Conservation (phyloP, 805 yeast genomes). For the Candida chilensis region DNA sequence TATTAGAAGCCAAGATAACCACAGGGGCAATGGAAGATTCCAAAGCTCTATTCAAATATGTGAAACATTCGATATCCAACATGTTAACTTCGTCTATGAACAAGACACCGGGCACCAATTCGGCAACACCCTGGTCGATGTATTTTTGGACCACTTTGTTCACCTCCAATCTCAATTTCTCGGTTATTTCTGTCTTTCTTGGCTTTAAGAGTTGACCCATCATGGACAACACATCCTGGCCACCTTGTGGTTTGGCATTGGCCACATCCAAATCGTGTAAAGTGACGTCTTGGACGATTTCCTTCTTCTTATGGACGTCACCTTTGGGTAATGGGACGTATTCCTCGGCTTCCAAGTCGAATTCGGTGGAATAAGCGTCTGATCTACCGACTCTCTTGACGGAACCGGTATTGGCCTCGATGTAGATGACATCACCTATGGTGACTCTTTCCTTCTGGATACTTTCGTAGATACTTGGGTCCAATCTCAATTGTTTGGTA, state of each 20-base stretch:
- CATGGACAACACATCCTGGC: slow-evolving; percentile 92
- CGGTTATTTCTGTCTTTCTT: slow-evolving; percentile 93
- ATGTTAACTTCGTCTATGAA: slow-evolving; percentile 98
- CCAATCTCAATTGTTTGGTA: slow-evolving; percentile 80
- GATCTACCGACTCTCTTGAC: slow-evolving; percentile 96
- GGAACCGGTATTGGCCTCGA: slow-evolving; percentile 96
- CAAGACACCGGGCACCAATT: slow-evolving; percentile 93
- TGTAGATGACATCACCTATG: slow-evolving; percentile 94
- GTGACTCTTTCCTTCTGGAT: slow-evolving; percentile 91
- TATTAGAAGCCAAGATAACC: slow-evolving; percentile 91
- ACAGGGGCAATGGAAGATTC: slow-evolving; percentile 91
- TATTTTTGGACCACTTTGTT: slow-evolving; percentile 93
- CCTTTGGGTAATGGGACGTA: slow-evolving; percentile 98
- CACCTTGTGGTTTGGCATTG: slow-evolving; percentile 93
- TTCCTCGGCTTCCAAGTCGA: slow-evolving; percentile 97
- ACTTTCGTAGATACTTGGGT: slow-evolving; percentile 87
- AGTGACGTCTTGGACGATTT: slow-evolving; percentile 95
- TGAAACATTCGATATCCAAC: slow-evolving; percentile 95
- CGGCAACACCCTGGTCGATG: slow-evolving; percentile 97
- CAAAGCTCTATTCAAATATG: slow-evolving; percentile 87
- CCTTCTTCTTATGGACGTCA: slow-evolving; percentile 96
- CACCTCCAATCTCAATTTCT: slow-evolving; percentile 87
- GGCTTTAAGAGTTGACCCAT: slow-evolving; percentile 97
- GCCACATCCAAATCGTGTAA: slow-evolving; percentile 95
- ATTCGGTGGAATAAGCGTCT: slow-evolving; percentile 98